These are phyloP conservation scores for Trichoderma lentiforme DNA, from an alignment of 2,329 filamentous ascomycete genomes.

Conservation along the genomic window DNA sequence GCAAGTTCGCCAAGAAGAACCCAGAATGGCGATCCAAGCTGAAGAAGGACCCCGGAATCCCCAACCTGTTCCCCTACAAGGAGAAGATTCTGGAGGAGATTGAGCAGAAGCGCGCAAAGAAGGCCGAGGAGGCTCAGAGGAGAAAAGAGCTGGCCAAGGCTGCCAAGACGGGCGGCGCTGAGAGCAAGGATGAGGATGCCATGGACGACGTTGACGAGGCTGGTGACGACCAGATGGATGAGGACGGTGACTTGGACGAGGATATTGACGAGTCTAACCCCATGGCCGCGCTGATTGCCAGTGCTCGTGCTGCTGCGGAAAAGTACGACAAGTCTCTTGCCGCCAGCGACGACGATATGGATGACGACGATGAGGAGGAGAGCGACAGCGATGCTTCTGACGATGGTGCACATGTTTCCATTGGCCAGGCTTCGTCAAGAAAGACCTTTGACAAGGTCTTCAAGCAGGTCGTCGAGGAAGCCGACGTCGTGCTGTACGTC, in stretches of 20 bases:
- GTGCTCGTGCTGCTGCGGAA: slow-evolving; percentile 72
- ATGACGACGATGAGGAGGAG: slow-evolving; percentile 45
- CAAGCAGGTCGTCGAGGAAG: slow-evolving; percentile 84
- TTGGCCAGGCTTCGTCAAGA: slow-evolving; percentile 62
- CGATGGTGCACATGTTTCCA: slow-evolving; percentile 53
- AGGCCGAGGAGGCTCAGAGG: slow-evolving; percentile 72
- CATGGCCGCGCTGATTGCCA: slow-evolving; percentile 87
- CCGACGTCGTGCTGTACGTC: slow-evolving; percentile 89
- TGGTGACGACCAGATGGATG: slow-evolving; percentile 47
- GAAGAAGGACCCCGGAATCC: slow-evolving; percentile 98
- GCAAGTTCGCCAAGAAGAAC: slow-evolving; percentile 91
- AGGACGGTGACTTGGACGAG: slow-evolving; percentile 51
- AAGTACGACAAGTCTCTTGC: slow-evolving; percentile 67
- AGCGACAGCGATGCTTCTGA: slow-evolving; percentile 46
- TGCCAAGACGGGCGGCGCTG: slow-evolving; percentile 53
- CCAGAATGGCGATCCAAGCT: slow-evolving; percentile 92
- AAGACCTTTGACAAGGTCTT: slow-evolving; percentile 94
- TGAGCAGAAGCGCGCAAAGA: slow-evolving; percentile 78
- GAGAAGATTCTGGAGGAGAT: slow-evolving; percentile 92
- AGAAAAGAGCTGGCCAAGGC: slow-evolving; percentile 70
- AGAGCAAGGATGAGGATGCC: slow-evolving; percentile 43
- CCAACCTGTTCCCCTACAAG: slow-evolving; percentile 97
- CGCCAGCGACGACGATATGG: slow-evolving; percentile 49
- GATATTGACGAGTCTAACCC: slow-evolving; percentile 73
- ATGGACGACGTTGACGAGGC: slow-evolving; percentile 45